These are phyloP conservation scores for Colletotrichum gigasporum DNA, from an alignment of 2,329 filamentous ascomycete genomes.

Conservation along the genomic window DNA sequence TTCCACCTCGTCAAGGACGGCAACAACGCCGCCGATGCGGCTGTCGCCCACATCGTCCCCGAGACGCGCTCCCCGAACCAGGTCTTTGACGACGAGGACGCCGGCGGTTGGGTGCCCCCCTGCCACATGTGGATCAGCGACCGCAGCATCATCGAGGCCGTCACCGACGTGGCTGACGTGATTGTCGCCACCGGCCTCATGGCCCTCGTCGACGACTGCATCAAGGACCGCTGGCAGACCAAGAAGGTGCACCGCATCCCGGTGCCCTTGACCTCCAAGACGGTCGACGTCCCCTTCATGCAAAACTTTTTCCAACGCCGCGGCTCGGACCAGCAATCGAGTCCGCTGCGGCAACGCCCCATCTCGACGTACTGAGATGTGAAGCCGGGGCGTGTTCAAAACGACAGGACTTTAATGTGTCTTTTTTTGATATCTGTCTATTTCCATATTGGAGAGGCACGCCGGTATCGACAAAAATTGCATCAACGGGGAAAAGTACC, in stretches of 20 bases:
- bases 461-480: not conserved
- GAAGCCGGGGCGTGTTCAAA: not conserved
- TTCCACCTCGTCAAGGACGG: conserved; percentile 82
- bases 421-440: not conserved
- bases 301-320: conserved; percentile 52
- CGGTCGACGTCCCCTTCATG: conserved; percentile 45
- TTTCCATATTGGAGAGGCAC: not conserved
- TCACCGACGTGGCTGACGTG: conserved; percentile 87
- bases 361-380: conserved; percentile 46
- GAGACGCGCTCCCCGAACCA: conserved; percentile 79
- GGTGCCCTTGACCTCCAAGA: conserved; percentile 44
- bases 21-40: conserved; percentile 51
- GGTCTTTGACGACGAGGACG: conserved; percentile 74
- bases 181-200: conserved; percentile 91
- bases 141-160: conserved; percentile 70
- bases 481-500: not conserved
- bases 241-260: conserved; percentile 53
- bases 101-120: conserved; percentile 90
- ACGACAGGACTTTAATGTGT: not conserved
- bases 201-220: conserved; percentile 89
- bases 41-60: conserved; percentile 86
- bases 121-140: conserved; percentile 93
- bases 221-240: conserved; percentile 77
- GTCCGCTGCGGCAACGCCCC: conserved; percentile 47
- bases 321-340: conserved; percentile 48